Evolutionary conservation across 495 filamentous ascomycete species (phyloP).

Genomic region (Penicillium goetzii): DNA sequence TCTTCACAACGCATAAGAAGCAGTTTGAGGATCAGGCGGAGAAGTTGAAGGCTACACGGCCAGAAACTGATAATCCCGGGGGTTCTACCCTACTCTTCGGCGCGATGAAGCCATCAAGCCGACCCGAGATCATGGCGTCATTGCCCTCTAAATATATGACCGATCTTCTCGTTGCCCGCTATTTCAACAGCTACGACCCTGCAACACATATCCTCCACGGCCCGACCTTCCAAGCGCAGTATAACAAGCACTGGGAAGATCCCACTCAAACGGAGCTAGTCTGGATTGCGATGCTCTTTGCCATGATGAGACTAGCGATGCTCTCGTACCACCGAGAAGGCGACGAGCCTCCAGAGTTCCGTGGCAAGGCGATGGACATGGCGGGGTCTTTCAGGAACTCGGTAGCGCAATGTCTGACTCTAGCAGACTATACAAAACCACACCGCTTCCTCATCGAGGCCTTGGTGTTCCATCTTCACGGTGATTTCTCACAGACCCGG

Average conservation of each 20-base stretch:
- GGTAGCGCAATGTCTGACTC: slow-evolving; percentile 83
- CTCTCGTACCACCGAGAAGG: slow-evolving; percentile 87
- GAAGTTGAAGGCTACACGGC: slow-evolving; percentile 67
- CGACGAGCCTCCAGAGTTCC: slow-evolving; percentile 87
- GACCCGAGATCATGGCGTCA: slow-evolving; percentile 74
- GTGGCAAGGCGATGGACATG: slow-evolving; percentile 71
- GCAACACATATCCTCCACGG: slow-evolving; percentile 83
- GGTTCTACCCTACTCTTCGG: slow-evolving; percentile 77
- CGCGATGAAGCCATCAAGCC: slow-evolving; percentile 64
- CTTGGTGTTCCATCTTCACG: slow-evolving; percentile 80
- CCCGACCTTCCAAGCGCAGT: slow-evolving; percentile 80
- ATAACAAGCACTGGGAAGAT: slow-evolving; percentile 86
- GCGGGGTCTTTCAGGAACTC: slow-evolving; percentile 77
- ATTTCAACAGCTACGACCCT: slow-evolving; percentile 73
- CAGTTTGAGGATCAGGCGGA: slow-evolving; percentile 65
- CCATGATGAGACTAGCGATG: slow-evolving; percentile 87
- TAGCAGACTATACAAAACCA: slow-evolving; percentile 89
- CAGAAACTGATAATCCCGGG: slow-evolving; percentile 58
- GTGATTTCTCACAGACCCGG: slow-evolving; percentile 75
- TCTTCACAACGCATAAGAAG: slow-evolving; percentile 73
- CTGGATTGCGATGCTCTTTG: slow-evolving; percentile 89
- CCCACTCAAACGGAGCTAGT: slow-evolving; percentile 77
- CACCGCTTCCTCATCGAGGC: slow-evolving; percentile 86
- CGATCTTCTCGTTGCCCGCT: slow-evolving; percentile 75
- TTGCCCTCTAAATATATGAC: slow-evolving; percentile 81